These are phyloP conservation scores for Mortierella sp. DNA, from an alignment of 371 early-diverging fungal genomes.

Conservation along the genomic window DNA sequence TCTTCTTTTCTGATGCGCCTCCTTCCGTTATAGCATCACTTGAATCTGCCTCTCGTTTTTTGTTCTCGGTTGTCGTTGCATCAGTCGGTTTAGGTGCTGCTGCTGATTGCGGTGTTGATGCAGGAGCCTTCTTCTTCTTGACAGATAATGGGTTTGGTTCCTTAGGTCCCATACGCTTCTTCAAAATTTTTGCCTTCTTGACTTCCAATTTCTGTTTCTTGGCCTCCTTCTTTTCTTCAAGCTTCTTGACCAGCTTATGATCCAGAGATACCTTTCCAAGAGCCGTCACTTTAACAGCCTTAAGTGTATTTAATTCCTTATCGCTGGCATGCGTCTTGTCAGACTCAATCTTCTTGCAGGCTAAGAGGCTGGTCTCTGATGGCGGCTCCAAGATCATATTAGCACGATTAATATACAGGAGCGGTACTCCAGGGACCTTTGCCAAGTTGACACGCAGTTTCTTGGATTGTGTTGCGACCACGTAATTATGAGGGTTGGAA, in stretches of 20 bases:
- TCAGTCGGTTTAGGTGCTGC: not conserved
- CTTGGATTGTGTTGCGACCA: constrained; percentile 85
- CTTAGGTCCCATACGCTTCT: constrained; percentile 73
- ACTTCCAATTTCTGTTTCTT: constrained; percentile 48
- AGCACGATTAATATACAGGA: constrained; percentile 83
- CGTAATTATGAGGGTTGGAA: constrained; percentile 83
- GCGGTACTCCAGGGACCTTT: constrained; percentile 85
- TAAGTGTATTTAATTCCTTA: constrained; percentile 60
- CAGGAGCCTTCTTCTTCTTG: constrained; percentile 77
- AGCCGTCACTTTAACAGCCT: constrained; percentile 43
- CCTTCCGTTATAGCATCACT: constrained; percentile 1
- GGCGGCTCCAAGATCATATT: constrained; percentile 89
- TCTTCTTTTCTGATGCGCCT: constrained; percentile 22
- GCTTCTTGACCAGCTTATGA: constrained; percentile 28
- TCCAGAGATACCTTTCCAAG: constrained; percentile 45
- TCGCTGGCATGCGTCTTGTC: constrained; percentile 63
- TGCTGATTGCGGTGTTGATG: not conserved
- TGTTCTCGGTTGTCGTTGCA: not conserved
- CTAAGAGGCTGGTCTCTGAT: constrained; percentile 62
- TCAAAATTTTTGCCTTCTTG: constrained; percentile 49
- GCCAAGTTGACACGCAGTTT: constrained; percentile 75
- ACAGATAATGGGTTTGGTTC: constrained; percentile 89
- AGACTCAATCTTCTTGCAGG: constrained; percentile 59
- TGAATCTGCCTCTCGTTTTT: not conserved
- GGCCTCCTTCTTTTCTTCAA: constrained; percentile 36